Evolutionary conservation across 345 rosid species (phyloP).

Genomic region (Salix arbutifolia): DNA sequence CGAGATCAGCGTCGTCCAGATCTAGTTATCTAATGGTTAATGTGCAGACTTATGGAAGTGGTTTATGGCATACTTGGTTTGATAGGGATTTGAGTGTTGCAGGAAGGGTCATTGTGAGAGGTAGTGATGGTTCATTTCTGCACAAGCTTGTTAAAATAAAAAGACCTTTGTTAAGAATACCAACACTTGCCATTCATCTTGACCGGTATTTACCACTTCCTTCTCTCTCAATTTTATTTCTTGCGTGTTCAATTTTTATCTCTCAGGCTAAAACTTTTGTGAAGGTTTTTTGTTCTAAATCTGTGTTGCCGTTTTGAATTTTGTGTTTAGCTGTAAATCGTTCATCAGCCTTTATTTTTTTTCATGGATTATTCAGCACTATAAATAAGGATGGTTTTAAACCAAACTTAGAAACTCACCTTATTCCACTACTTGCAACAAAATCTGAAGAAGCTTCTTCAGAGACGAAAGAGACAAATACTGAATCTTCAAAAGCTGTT

Average conservation of each 20-base stretch:
- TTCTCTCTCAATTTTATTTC: not conserved
- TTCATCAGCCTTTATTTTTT: not conserved
- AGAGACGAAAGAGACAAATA: slow-evolving; percentile 50
- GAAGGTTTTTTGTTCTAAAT: not conserved
- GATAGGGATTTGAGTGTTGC: slow-evolving; percentile 96
- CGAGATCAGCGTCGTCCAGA: slow-evolving; percentile 80
- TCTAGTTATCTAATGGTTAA: slow-evolving; percentile 84
- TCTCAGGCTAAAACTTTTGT: no score
- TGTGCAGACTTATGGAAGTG: slow-evolving; percentile 95
- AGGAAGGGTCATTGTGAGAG: slow-evolving; percentile 76
- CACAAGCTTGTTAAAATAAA: slow-evolving; percentile 82
- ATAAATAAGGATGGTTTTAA: slow-evolving; percentile 89
- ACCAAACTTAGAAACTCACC: slow-evolving; percentile 87
- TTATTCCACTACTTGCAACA: slow-evolving; percentile 67
- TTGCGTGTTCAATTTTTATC: not conserved
- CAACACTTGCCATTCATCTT: slow-evolving; percentile 91
- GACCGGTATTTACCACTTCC: slow-evolving; percentile 48
- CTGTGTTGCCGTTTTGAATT: not conserved
- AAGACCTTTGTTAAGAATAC: slow-evolving; percentile 78
- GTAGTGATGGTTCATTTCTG: slow-evolving; percentile 55
- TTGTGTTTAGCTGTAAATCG: not conserved
- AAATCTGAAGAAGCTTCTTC: slow-evolving; percentile 48
- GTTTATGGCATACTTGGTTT: slow-evolving; percentile 98
- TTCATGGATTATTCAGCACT: slow-evolving; percentile 53
- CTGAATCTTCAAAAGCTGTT: slow-evolving; percentile 40